A percentile compares a stretch with the other conserved stretches of the same genome.
phyloP scores from a whole-genome alignment of 2,329 filamentous ascomycete genomes.

The Pyrenophora teres region DNA sequence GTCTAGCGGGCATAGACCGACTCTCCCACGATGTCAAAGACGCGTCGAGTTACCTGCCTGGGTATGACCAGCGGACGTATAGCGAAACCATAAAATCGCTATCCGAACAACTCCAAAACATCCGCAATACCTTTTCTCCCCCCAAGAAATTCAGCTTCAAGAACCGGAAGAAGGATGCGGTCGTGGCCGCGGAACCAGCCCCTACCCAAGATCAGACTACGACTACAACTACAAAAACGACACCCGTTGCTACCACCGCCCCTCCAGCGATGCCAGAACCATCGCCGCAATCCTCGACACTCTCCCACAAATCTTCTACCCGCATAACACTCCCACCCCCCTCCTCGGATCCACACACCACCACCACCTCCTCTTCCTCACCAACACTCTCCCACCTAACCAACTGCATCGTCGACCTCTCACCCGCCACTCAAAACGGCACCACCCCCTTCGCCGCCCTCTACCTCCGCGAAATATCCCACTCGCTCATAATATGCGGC shows the following conservation, averaged over 20 bases:
- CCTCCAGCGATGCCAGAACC: conserved; percentile 12
- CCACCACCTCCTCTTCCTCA: conserved; percentile 51
- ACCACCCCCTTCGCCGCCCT: conserved; percentile 68
- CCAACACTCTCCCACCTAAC: conserved; percentile 72
- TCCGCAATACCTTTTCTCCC: conserved; percentile 67
- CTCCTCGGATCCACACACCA: conserved; percentile 65
- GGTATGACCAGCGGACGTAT: conserved; percentile 89
- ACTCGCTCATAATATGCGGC: conserved; percentile 77
- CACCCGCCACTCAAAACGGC: conserved; percentile 58
- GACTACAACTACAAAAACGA: background rate
- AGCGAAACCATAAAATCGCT: conserved; percentile 81
- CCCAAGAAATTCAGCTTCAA: conserved; percentile 87
- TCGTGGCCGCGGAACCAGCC: conserved; percentile 23
- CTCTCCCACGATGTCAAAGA: conserved; percentile 86
- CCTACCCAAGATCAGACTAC: conserved; percentile 17
- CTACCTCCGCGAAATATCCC: conserved; percentile 69
- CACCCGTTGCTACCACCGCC: background rate
- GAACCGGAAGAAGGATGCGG: conserved; percentile 57
- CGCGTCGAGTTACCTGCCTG: conserved; percentile 77
- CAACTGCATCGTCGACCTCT: conserved; percentile 80
- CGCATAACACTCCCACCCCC: conserved; percentile 76
- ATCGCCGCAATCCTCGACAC: conserved; percentile 42
- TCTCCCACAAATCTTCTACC: conserved; percentile 37
- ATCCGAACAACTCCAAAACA: conserved; percentile 75
- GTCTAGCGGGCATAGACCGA: conserved; percentile 76